Base-by-base conservation (phyloP, 164 flowering plant genomes). In the Tetrastigma voinierianum region DNA sequence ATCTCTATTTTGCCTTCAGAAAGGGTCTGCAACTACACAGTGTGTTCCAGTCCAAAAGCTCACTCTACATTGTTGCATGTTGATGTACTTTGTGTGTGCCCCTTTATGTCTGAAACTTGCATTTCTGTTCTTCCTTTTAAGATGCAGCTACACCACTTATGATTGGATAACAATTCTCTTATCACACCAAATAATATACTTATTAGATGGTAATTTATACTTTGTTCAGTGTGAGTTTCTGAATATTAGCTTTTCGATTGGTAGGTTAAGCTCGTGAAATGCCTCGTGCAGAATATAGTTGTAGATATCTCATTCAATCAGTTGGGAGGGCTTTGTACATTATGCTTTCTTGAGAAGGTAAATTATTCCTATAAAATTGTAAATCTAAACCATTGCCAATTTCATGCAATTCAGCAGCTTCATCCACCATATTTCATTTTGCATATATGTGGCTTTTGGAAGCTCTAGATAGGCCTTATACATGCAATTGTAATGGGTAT, bases 241-340 rank as follows among this genome's bases (percentile, higher is more conserved):
- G 32, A 1, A 16, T n/a, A 48, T 54, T 48, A 46, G 51, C 3
- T 18, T 66, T 55, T 70, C 24, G 63, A 21, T 12, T 73, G 46
- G 76, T 89, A 88, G 93, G 93, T 88, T 51, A 88, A 88, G 72
- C 78, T 88, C 52, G 86, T 88, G 61, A 88, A 88, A 66, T 86
- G 89, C 74, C 70, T 86, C 54, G 85, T 88, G 4, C 84, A 86
- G 69, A 80, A 86, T 68, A 81, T 86, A 55, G 85, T 86, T 15
- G 88, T 88, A n/a, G 93, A 88, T 74, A 80, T 88, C 19, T 84
- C 93, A 46, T 81, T 88, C 65, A 88, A 84, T 66, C 93, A 88
- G 71, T 49, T 88, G 51, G 93, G 93, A 47, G 93, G 93, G n/a
- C 82, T 88, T 16, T 83, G 81, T 67, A 83, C 93, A 2, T 74